Base-by-base conservation (phyloP, 2,329 filamentous ascomycete species). In the Zasmidium citrigriseum region DNA sequence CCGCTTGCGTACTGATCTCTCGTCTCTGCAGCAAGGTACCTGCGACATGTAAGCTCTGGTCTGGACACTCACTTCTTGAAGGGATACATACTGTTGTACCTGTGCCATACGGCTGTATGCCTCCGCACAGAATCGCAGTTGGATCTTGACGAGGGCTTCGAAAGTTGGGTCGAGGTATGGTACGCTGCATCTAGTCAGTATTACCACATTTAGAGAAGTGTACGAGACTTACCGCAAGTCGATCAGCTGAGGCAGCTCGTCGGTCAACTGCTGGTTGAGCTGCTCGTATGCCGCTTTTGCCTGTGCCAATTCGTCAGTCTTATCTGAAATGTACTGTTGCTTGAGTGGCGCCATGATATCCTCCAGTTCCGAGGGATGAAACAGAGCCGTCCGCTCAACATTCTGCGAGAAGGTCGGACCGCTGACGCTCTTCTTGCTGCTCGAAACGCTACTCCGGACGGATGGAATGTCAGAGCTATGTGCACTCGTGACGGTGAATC, bases 41-140 rank as follows among this genome's bases (percentile, higher is more conserved):
- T 67, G 45, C 38, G n/a, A 23, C 12, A 21, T 41, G 54, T 57
- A 38, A 52, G 23, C 20, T 52, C 22, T 57, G 54, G 18, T 47
- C 41, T 54, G 38, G n/a, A n/a, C 41, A 38, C 38, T 20, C n/a
- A 21, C 10, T 25, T 21, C 21, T 21, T 4, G 14, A 24, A 16
- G 16, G 52, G 21, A 38, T 21, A 65, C 64, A 75, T 97, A 98
- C 78, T 99, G 95, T 79, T 99, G 95, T 57, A 99, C 96, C 80
- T 99, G 96, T 23, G 96, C 95, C 95, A 99, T 99, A 49, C 95
- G 84, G 62, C 88, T 93, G 77, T 99, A 99, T 1, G 95, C 95
- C 78, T 99, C 95, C 7, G 96, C 95, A 71, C 96, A 99, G 80
- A 99, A 99, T 38, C 95, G 85, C 70, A 99, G 77, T 79, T 99